phyloP scores from a whole-genome alignment of 352 stramenopile genomes.

The Phytophthora meadii region DNA sequence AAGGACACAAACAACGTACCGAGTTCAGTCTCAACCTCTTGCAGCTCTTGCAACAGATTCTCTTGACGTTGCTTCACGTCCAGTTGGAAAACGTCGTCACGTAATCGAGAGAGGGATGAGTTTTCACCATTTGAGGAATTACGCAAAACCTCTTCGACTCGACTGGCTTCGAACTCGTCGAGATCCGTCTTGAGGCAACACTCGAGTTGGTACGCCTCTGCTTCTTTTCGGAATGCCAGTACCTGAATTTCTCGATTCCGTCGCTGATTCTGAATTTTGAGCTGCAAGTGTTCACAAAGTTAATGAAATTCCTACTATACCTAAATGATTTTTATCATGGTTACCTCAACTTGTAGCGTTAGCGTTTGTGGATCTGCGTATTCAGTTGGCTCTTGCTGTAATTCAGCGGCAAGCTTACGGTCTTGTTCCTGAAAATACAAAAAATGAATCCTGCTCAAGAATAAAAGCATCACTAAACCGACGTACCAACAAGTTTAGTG shows the following conservation, averaged over 20 bases:
- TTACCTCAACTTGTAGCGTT: constrained; percentile 23
- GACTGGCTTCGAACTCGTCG: constrained; percentile 21
- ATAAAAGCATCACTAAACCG: too few relatives aligned
- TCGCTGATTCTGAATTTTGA: constrained; percentile 32
- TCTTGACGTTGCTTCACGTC: constrained; percentile 58
- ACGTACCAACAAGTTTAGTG: constrained; percentile 41
- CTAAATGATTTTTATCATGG: not conserved
- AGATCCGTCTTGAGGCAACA: constrained; percentile 19
- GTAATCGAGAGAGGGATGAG: constrained; percentile 34
- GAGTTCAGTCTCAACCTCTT: constrained; percentile 42
- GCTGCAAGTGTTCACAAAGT: not conserved
- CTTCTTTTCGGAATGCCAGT: constrained; percentile 33
- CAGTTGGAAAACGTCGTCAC: constrained; percentile 60
- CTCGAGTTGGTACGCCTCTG: constrained; percentile 32
- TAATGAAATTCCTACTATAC: not conserved
- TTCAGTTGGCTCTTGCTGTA: not conserved
- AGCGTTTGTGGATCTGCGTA: constrained; percentile 11
- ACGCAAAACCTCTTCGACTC: constrained; percentile 30
- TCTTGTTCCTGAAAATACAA: constrained; percentile 14
- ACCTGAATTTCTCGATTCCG: constrained; percentile 27
- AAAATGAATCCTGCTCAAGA: too few relatives aligned
- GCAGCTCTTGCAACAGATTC: constrained; percentile 44
- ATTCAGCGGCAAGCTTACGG: not conserved
- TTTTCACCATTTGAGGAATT: not conserved
- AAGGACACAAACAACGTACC: constrained; percentile 18